A percentile compares a stretch with the other conserved stretches of the same genome.
These are phyloP conservation scores for Scytalidium sp. DNA, from an alignment of 2,329 filamentous ascomycete genomes.

Conservation along the genomic window DNA sequence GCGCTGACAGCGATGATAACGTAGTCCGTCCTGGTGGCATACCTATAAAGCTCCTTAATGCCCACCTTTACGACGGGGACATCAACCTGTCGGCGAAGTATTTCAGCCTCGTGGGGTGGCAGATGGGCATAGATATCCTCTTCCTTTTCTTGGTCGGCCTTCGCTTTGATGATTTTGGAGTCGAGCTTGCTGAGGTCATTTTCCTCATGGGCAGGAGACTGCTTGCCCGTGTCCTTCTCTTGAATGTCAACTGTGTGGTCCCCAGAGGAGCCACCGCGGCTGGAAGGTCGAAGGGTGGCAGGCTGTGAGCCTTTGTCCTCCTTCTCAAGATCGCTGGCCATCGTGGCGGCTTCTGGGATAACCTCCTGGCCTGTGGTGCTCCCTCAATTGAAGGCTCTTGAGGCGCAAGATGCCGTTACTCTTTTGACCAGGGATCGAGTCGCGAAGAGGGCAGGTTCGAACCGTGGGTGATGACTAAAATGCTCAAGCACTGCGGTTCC, in stretches of 20 bases:
- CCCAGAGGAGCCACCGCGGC: conserved; percentile 17
- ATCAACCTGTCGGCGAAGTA: conserved; percentile 67
- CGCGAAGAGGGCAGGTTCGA: too few species aligned
- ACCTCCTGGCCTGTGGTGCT: neutral
- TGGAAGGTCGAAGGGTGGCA: conserved; percentile 14
- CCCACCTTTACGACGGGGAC: conserved; percentile 62
- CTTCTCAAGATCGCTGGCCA: conserved; percentile 20
- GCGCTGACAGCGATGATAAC: conserved; percentile 48
- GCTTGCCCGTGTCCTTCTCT: conserved; percentile 41
- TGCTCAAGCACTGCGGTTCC: too few species aligned
- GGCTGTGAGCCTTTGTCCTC: conserved; percentile 18
- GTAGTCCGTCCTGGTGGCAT: conserved; percentile 49
- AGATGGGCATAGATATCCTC: conserved; percentile 61
- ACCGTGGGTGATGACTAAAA: too few species aligned
- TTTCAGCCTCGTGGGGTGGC: conserved; percentile 59
- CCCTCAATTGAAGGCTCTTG: too few species aligned
- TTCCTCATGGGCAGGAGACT: conserved; percentile 60
- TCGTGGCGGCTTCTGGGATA: conserved; percentile 16
- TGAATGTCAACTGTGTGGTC: conserved; percentile 16
- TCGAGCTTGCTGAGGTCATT: conserved; percentile 40
- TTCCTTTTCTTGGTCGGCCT: conserved; percentile 20
- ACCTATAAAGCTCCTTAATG: conserved; percentile 56
- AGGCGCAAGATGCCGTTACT: too few species aligned
- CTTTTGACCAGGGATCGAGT: too few species aligned
- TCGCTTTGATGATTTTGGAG: conserved; percentile 28